Conservation (phyloP, 2,329 filamentous ascomycete genomes). For the Colletotrichum sp. region DNA sequence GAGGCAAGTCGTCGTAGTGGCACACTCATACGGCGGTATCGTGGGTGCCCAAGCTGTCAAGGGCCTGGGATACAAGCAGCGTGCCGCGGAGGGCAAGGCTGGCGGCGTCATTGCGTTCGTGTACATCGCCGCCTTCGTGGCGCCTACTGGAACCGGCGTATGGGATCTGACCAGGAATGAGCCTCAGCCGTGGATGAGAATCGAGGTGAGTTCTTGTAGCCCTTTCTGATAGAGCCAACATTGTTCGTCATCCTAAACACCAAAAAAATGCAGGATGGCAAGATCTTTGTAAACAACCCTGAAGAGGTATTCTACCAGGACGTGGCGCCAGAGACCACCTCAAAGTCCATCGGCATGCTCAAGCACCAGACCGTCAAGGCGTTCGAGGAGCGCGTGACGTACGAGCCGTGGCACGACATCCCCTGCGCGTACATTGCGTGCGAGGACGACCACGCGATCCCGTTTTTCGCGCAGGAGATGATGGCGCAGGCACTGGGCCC, state of each 20-base stretch:
- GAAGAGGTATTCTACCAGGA: slow-evolving; percentile 28
- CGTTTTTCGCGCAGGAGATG: slow-evolving; percentile 21
- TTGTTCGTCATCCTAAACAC: background rate
- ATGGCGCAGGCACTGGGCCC: slow-evolving; percentile 15
- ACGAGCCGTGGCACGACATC: slow-evolving; percentile 32
- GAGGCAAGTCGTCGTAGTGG: slow-evolving; percentile 45
- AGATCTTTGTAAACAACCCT: background rate
- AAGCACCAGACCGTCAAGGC: slow-evolving; percentile 13
- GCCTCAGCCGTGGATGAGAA: slow-evolving; percentile 28
- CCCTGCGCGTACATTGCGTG: slow-evolving; percentile 28
- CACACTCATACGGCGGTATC: slow-evolving; percentile 48
- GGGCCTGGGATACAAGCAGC: slow-evolving; percentile 36
- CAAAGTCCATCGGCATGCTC: slow-evolving; percentile 3
- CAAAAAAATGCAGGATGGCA: background rate
- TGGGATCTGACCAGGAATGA: slow-evolving; percentile 20
- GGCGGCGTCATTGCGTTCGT: slow-evolving; percentile 42
- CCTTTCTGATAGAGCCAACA: background rate
- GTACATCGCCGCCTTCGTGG: slow-evolving; percentile 38
- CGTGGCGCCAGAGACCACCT: slow-evolving; percentile 4
- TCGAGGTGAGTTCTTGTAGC: slow-evolving; percentile 18
- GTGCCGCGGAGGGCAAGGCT: slow-evolving; percentile 31
- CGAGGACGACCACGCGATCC: slow-evolving; percentile 27
- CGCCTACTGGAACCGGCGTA: slow-evolving; percentile 27
- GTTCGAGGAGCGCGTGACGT: slow-evolving; percentile 20
- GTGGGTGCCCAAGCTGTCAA: slow-evolving; percentile 40